Conservation (phyloP, 1,139 yeast species). For the Taphrina communis region DNA sequence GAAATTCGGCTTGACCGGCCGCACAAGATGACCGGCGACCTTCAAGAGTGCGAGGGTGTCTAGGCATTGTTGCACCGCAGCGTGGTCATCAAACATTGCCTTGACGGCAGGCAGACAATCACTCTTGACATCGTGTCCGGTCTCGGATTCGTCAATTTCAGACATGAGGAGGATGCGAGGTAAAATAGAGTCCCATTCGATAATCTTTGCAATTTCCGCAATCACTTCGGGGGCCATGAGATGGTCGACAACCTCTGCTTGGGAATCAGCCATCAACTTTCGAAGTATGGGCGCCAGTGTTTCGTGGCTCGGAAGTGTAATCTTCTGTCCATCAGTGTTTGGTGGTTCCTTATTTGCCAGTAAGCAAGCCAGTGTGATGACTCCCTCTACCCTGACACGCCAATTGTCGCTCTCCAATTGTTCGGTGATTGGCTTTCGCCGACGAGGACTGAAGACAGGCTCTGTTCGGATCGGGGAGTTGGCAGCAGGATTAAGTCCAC, state of each 20-base stretch:
- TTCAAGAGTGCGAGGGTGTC: slow-evolving; percentile 37
- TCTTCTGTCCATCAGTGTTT: slow-evolving; percentile 37
- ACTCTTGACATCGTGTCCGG: slow-evolving; percentile 39
- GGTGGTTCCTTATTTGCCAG: slow-evolving; percentile 42
- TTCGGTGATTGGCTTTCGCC: slow-evolving; percentile 40
- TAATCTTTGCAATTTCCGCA: slow-evolving; percentile 38
- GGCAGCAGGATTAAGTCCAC: slow-evolving; percentile 2
- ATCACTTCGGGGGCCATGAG: slow-evolving; percentile 44
- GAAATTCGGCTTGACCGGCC: slow-evolving; percentile 29
- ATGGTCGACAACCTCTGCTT: slow-evolving; percentile 43
- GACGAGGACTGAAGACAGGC: slow-evolving; percentile 16
- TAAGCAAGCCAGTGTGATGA: slow-evolving; percentile 43
- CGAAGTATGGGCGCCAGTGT: slow-evolving; percentile 40
- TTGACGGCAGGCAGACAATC: slow-evolving; percentile 44
- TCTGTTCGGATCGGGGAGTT: slow-evolving; percentile 22
- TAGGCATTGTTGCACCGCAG: slow-evolving; percentile 38
- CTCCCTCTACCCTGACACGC: slow-evolving; percentile 42
- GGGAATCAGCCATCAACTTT: slow-evolving; percentile 41
- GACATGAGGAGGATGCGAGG: slow-evolving; percentile 43
- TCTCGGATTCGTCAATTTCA: slow-evolving; percentile 42
- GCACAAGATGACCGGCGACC: slow-evolving; percentile 34
- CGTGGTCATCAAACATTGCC: slow-evolving; percentile 33
- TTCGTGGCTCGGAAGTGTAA: slow-evolving; percentile 39
- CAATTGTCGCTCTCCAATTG: slow-evolving; percentile 42
- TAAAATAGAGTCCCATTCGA: slow-evolving; percentile 42